Base-by-base conservation (phyloP, 768 basidiomycete genomes). In the Phlegmacium glaucopus region DNA sequence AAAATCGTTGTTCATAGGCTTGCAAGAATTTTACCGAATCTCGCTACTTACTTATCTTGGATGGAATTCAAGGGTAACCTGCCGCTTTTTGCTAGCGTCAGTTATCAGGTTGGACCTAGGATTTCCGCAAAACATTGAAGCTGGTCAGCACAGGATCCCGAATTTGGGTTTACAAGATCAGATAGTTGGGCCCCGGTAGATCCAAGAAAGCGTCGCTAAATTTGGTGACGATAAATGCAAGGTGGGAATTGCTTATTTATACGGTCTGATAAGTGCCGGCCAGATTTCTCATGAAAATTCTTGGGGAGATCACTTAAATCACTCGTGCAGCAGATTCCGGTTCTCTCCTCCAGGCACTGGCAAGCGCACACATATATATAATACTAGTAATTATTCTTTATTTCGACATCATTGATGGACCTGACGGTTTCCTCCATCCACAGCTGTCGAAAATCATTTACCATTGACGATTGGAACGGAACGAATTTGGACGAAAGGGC, bases 221-320 rank as follows among this genome's bases (percentile, higher is more conserved):
- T 86, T 85, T 52, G 83, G 85, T 6, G 83, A 81, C 10, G 78
- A 76, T 45, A 66, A 64, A 38, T 15, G 40, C 16, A 63, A 61
- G 55, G 62, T 60, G 16, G n/a, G n/a, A n/a, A n/a, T n/a, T n/a
- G n/a, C n/a, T n/a, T n/a, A n/a, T n/a, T n/a, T n/a, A n/a, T n/a
- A n/a, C n/a, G n/a, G n/a, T n/a, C n/a, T n/a, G n/a, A n/a, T n/a
- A n/a, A n/a, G n/a, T n/a, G n/a, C n/a, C n/a, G n/a, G n/a, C n/a
- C n/a, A n/a, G n/a, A n/a, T n/a, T n/a, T n/a, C n/a, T n/a, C n/a
- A n/a, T n/a, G n/a, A n/a, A n/a, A n/a, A 51, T 75, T 30, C 70
- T 72, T 40, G 80, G 79, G 12, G 69, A 80, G 51, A 74, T 70
- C 22, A 78, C 78, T 4, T n/a, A n/a, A n/a, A n/a, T n/a, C n/a